Base-by-base conservation (phyloP, 2,329 filamentous ascomycete genomes). In the Thielaviopsis euricoi region DNA sequence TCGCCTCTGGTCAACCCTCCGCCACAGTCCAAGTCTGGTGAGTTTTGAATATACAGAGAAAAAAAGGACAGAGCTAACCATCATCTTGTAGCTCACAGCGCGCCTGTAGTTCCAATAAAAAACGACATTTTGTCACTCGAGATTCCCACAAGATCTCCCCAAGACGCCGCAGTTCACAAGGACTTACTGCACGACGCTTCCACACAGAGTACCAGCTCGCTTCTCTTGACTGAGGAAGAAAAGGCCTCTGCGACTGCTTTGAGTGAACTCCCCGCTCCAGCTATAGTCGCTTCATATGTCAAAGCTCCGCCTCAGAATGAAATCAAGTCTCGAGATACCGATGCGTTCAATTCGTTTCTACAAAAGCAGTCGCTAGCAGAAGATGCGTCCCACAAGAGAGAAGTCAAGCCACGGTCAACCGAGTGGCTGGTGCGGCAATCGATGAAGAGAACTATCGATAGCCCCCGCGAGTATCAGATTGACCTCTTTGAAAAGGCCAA, bases 401-500 rank as follows among this genome's bases (percentile, higher is more conserved):
- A 33, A 25, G 26, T 49, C 15, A 61, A 52, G 6, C 37, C 40
- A 22, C 43, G 46, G 23, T 58, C 60, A 2, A 55, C 52, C 10
- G 52, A 56, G 13, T 58, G 60, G 21, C 21, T 61, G 9, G 52
- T 48, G 40, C 26, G 49, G 19, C 69, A 67, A 53, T 71, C 72
- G 43, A 70, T 67, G 53, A 68, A 70, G 22, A 73, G 71, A 40
- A 87, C 89, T 56, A 89, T 93, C 60, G 78, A 82, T 12, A 85
- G 82, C 56, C 88, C 90, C 0, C 79, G 91, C 53, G 89, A 95
- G 65, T 98, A 97, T 66, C 93, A 98, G 68, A 73, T 87, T 13
- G 91, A 97, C 67, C 77, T 98, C 0, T 97, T 93, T 65, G 88
- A 96, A 68, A 80, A 80, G 62, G 91, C 93, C 3, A 95, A 93